Conservation (phyloP, 2,329 filamentous ascomycete species). For the Fusarium longipes region DNA sequence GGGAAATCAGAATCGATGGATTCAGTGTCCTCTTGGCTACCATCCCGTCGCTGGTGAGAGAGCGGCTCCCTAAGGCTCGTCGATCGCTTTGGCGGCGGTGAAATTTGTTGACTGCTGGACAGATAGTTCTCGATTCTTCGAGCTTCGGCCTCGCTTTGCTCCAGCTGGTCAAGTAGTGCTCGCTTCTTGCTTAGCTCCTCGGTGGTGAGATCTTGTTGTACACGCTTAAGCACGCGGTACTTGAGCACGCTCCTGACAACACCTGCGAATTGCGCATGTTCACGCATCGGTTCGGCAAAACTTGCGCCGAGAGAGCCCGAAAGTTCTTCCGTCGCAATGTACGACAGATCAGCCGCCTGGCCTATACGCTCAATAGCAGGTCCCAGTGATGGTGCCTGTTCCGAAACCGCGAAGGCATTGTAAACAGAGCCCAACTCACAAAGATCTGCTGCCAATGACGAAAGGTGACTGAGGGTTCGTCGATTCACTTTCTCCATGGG, state of each 20-base stretch:
- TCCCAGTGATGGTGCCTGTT: constrained; percentile 87
- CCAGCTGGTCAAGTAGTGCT: constrained; percentile 84
- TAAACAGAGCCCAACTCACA: constrained; percentile 95
- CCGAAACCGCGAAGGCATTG: constrained; percentile 95
- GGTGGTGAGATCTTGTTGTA: constrained; percentile 96
- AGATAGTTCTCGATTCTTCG: constrained; percentile 94
- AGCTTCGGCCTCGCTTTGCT: constrained; percentile 92
- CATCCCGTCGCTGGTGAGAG: constrained; percentile 64
- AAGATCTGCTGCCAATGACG: constrained; percentile 84
- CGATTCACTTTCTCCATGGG: constrained; percentile 98
- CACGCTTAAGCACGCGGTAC: constrained; percentile 91
- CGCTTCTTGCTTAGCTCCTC: constrained; percentile 93
- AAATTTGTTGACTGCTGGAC: constrained; percentile 73
- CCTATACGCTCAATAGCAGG: constrained; percentile 94
- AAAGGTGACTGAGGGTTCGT: constrained; percentile 85
- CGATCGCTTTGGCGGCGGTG: constrained; percentile 74
- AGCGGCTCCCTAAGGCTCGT: constrained; percentile 65
- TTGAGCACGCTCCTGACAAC: constrained; percentile 89
- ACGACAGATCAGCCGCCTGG: constrained; percentile 94
- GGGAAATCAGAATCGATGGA: constrained; percentile 98
- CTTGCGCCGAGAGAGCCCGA: constrained; percentile 88
- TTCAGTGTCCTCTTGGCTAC: constrained; percentile 78
- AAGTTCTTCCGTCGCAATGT: constrained; percentile 93
- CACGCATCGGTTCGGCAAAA: constrained; percentile 97
- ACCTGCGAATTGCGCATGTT: constrained; percentile 96